Percentiles rank a stretch among this genome's conserved stretches.
phyloP scores from a whole-genome alignment of 73 alveolate genomes.

The Paramecium sonneborni region DNA sequence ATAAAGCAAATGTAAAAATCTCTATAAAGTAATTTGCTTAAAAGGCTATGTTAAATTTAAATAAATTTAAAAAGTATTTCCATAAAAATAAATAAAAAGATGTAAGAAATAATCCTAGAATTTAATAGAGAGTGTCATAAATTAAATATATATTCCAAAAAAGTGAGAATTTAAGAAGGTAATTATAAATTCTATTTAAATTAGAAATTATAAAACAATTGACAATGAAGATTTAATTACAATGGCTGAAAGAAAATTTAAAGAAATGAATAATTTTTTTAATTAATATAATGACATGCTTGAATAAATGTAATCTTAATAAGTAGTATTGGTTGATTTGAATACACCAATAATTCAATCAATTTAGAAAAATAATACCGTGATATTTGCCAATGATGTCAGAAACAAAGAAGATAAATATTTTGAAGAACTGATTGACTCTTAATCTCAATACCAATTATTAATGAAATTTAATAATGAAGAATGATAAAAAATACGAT shows the following conservation, averaged over 20 bases:
- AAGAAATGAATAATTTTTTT: not conserved
- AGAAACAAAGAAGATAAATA: no score
- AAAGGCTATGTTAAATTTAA: not conserved
- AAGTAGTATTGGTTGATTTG: not conserved
- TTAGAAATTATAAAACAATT: not conserved
- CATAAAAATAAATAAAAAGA: not conserved
- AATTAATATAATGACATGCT: not conserved
- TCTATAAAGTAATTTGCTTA: not conserved
- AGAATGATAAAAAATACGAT: not conserved
- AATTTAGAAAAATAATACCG: not conserved
- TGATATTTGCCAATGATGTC: not conserved
- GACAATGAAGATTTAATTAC: not conserved
- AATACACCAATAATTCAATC: not conserved
- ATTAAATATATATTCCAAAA: not conserved
- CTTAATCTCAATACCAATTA: not conserved
- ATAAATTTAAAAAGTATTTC: not conserved
- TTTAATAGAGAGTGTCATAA: not conserved
- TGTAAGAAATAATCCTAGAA: not conserved
- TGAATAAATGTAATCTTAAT: not conserved
- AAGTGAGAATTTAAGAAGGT: not conserved
- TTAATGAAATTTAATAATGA: not conserved
- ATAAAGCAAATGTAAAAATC: not conserved
- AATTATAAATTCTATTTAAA: not conserved
- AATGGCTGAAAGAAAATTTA: constrained; percentile 12
- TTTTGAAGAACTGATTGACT: not conserved